Evolutionary conservation across 495 filamentous ascomycete genomes (phyloP).

Genomic region (Melanomma pulvis-pyrius): DNA sequence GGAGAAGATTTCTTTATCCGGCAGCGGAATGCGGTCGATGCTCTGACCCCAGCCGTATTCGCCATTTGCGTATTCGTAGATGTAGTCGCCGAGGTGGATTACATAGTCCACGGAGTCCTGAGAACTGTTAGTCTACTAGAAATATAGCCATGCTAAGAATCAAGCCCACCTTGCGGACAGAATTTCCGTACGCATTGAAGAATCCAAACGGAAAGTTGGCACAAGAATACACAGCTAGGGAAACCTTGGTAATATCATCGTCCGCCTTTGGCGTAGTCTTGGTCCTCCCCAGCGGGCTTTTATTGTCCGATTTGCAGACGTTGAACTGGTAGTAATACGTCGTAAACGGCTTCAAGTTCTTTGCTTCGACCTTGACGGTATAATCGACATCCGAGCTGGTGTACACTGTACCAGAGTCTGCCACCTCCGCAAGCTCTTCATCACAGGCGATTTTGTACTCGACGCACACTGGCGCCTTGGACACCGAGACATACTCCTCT

Average conservation of each 20-base stretch:
- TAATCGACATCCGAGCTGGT: conserved; percentile 71
- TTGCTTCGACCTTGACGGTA: conserved; percentile 70
- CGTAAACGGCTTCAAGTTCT: conserved; percentile 59
- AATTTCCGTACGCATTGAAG: conserved; percentile 68
- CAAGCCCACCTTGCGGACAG: conserved; percentile 56
- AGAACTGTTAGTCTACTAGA: neutral
- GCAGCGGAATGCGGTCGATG: conserved; percentile 57
- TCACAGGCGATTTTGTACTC: conserved; percentile 55
- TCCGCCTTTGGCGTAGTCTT: conserved; percentile 45
- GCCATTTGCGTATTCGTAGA: conserved; percentile 65
- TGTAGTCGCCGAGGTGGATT: conserved; percentile 68
- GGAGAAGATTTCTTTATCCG: conserved; percentile 54
- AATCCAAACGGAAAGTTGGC: conserved; percentile 56
- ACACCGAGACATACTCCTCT: conserved; percentile 54
- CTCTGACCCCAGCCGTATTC: conserved; percentile 59
- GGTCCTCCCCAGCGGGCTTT: conserved; percentile 46
- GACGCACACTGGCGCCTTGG: conserved; percentile 63
- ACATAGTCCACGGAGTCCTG: conserved; percentile 67
- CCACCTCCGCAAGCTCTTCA: conserved; percentile 42
- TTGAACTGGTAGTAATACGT: conserved; percentile 56
- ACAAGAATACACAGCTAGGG: conserved; percentile 48
- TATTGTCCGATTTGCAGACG: conserved; percentile 45
- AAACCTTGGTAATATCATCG: conserved; percentile 42
- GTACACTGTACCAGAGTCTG: conserved; percentile 56
- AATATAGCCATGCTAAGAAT: neutral